These are phyloP conservation scores for Exophiala spinifera DNA, from an alignment of 2,329 filamentous ascomycete species.

Conservation along the genomic window DNA sequence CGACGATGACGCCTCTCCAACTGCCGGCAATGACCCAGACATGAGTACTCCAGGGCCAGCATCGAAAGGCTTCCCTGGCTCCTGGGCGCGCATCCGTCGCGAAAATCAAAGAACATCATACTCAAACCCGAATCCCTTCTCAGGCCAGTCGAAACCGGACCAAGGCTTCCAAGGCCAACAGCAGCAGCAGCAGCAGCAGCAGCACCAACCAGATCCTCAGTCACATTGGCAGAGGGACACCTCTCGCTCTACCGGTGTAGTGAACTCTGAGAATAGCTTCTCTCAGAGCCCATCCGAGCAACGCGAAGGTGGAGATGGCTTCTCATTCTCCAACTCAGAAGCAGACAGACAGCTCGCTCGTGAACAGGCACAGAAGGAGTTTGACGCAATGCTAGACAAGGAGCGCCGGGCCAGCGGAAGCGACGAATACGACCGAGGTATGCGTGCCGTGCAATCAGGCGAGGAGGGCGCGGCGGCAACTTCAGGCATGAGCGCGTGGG, in stretches of 20 bases:
- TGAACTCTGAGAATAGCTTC: no score
- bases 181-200: no score
- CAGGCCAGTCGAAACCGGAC: neutral
- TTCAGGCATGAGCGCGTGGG: slow-evolving; percentile 23
- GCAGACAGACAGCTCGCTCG: slow-evolving; percentile 32
- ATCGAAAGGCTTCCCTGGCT: slow-evolving; percentile 1
- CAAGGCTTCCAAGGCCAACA: neutral
- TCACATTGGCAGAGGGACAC: no score
- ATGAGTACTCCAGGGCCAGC: neutral
- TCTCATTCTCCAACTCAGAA: slow-evolving; percentile 22
- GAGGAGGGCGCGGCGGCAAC: slow-evolving; percentile 11
- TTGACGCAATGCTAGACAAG: slow-evolving; percentile 42
- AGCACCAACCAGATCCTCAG: no score
- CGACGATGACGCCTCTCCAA: slow-evolving; percentile 28
- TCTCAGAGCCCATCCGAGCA: neutral
- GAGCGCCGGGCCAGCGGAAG: slow-evolving; percentile 34
- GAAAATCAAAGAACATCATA: neutral
- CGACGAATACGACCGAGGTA: slow-evolving; percentile 22
- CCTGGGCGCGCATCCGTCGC: slow-evolving; percentile 25
- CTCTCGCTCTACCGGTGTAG: no score
- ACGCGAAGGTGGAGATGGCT: slow-evolving; percentile 11
- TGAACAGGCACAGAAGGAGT: slow-evolving; percentile 43
- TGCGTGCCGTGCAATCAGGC: slow-evolving; percentile 14
- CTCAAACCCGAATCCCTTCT: neutral
- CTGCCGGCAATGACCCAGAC: slow-evolving; percentile 21